phyloP scores from a whole-genome alignment of 257 asterid species.

The Striga asiatica region DNA sequence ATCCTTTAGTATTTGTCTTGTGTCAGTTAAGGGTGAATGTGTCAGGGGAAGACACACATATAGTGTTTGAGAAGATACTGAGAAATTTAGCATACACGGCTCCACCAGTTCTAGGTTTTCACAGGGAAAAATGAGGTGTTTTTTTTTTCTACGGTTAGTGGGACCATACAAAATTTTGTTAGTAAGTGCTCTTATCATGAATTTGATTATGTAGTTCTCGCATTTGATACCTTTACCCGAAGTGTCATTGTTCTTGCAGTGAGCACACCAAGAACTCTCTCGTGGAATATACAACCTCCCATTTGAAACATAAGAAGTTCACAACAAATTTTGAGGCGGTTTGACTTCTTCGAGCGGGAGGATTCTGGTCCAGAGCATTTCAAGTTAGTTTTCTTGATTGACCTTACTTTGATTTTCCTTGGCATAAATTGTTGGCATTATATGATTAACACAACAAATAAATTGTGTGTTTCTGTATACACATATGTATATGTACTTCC shows the following conservation, averaged over 20 bases:
- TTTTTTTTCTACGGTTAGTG: background rate
- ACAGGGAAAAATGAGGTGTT: constrained; percentile 69
- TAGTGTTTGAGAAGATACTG: constrained; percentile 54
- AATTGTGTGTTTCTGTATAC: too few species aligned
- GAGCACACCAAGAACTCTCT: constrained; percentile 60
- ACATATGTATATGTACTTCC: background rate
- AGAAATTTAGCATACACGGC: constrained; percentile 58
- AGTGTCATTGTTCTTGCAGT: constrained; percentile 39
- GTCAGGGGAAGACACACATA: constrained; percentile 49
- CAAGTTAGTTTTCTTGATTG: constrained; percentile 36
- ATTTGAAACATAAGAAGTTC: constrained; percentile 64
- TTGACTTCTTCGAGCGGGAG: constrained; percentile 83
- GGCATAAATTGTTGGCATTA: background rate
- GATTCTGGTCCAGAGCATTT: constrained; percentile 73
- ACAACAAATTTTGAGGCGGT: constrained; percentile 50
- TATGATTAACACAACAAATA: background rate
- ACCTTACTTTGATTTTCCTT: background rate
- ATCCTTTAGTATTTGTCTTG: too few species aligned
- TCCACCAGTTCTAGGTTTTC: constrained; percentile 87
- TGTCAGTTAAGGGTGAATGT: constrained; percentile 66
- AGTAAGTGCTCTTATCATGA: background rate
- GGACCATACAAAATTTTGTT: background rate
- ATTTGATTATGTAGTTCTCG: constrained; percentile 10
- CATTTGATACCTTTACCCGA: constrained; percentile 9
- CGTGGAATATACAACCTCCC: constrained; percentile 85